These are phyloP conservation scores for Parastagonospora avenae DNA, from an alignment of 2,329 filamentous ascomycete species.

Conservation along the genomic window DNA sequence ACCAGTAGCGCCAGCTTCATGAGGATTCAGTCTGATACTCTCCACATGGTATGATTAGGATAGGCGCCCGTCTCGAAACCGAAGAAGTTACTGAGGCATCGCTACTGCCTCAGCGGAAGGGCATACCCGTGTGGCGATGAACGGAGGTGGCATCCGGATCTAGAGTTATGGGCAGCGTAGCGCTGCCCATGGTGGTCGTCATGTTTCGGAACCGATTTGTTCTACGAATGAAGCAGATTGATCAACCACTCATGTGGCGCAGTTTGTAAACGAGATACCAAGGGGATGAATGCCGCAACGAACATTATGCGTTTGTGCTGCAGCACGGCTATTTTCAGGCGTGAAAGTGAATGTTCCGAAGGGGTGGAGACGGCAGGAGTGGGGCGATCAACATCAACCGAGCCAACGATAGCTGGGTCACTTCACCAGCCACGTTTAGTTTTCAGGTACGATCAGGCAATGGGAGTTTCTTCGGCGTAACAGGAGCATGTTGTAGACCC, in stretches of 20 bases:
- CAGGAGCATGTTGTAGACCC: constrained; percentile 9
- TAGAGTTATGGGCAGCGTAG: background rate
- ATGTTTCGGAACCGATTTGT: constrained; percentile 21
- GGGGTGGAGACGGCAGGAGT: constrained; percentile 1
- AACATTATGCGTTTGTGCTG: constrained; percentile 34
- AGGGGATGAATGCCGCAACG: constrained; percentile 1
- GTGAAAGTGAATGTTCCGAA: background rate
- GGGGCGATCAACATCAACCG: constrained; percentile 3
- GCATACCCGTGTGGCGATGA: constrained; percentile 14
- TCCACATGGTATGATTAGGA: constrained; percentile 11
- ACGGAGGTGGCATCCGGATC: constrained; percentile 12
- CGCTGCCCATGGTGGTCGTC: constrained; percentile 4
- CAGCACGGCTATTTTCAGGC: background rate
- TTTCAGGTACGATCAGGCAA: constrained; percentile 14
- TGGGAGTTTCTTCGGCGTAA: constrained; percentile 29
- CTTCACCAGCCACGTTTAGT: constrained; percentile 12
- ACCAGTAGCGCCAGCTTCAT: constrained; percentile 1
- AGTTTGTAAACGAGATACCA: constrained; percentile 23
- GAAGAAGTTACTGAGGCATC: constrained; percentile 14
- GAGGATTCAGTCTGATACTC: constrained; percentile 23
- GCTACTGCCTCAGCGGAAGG: constrained; percentile 14
- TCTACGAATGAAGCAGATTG: constrained; percentile 24
- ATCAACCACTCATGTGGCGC: constrained; percentile 9
- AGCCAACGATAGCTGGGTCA: constrained; percentile 12
- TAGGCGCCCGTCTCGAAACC: constrained; percentile 30